Base-by-base conservation (phyloP, 1,139 yeast species). In the Taphrina flavorubra region DNA sequence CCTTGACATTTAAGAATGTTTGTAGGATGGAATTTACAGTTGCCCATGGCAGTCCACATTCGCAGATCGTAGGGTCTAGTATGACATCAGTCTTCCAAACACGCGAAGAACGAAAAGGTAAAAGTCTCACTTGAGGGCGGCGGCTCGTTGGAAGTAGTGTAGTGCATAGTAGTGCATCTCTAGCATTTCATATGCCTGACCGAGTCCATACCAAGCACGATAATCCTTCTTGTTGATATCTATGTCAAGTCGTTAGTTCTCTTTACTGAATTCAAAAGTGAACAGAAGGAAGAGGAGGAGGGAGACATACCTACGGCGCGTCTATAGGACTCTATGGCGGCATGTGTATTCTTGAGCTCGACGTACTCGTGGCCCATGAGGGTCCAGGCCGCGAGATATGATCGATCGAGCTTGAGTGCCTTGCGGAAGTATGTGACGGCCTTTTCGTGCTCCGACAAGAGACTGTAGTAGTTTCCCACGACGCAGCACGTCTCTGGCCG, bases 301-400 rank as follows among this genome's bases (percentile, higher is more conserved):
- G 16, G 47, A 18, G n/a, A 20, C 69, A 6, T 44, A 20, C 74
- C 83, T 0, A 92, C 96, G 0, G 99, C 99, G 65, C 97, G 82
- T 73, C 99, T 81, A 76, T 95, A 95, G 69, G 96, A 88, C 79
- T 94, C 98, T 68, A 95, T 94, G 0, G 99, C 99, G 0, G 99
- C 98, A 77, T 95, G 97, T 0, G 97, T 89, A 78, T 95, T 95
- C 75, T 94, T 92, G 74, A 94, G 82, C 77, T 95, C 99, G 13
- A 95, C 96, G 80, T 91, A 95, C 78, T 95, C 99, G 78, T 95
- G 99, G 13, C 99, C 99, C 97, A 95, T 92, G 70, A 95, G 81
- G 0, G 98, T 94, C 98, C 99, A 95, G 0, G 99, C 98, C 74
- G 92, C 87, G 20, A 92, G 81, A 74, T 96, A 91, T 73, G 86